These are phyloP conservation scores for Filobasidium wieringae DNA, from an alignment of 768 basidiomycete species.

Conservation along the genomic window DNA sequence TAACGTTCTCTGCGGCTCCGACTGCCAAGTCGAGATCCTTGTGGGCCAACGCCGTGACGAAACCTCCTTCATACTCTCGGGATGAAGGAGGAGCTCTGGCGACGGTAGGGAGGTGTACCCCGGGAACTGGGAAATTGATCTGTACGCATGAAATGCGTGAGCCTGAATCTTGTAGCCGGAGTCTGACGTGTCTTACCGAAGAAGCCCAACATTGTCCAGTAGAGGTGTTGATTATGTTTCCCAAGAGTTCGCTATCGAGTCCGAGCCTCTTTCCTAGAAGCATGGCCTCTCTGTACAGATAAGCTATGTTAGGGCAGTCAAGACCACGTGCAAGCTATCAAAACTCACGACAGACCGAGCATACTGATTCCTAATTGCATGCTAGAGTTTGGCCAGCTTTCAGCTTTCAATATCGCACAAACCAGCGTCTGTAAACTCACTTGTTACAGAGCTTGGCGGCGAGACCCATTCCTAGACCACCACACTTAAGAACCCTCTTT, in stretches of 20 bases:
- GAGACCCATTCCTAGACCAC: slow-evolving; percentile 9
- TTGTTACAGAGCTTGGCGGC: slow-evolving; percentile 19
- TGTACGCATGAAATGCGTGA: background rate
- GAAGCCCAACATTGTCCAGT: slow-evolving; percentile 15
- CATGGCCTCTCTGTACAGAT: slow-evolving; percentile 14
- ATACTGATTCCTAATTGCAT: slow-evolving; percentile 17
- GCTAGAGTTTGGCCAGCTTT: background rate
- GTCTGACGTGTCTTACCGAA: slow-evolving; percentile 1
- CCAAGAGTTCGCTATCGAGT: slow-evolving; percentile 12
- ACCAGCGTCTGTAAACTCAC: background rate
- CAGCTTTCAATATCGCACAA: background rate
- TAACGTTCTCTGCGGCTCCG: slow-evolving; percentile 2
- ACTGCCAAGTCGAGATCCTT: slow-evolving; percentile 15
- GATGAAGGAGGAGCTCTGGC: slow-evolving; percentile 6
- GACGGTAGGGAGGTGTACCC: slow-evolving; percentile 4
- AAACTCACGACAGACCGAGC: slow-evolving; percentile 15
- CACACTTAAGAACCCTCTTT: slow-evolving; percentile 10
- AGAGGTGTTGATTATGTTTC: slow-evolving; percentile 16
- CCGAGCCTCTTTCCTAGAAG: slow-evolving; percentile 15
- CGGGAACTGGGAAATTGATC: slow-evolving; percentile 17
- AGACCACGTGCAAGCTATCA: background rate
- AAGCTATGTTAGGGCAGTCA: background rate
- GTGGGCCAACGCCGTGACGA: slow-evolving; percentile 14
- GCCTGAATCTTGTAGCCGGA: background rate
- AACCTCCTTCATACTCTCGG: slow-evolving; percentile 13